A percentile compares a stretch with the other conserved stretches of the same genome.
Evolutionary conservation across 2,329 filamentous ascomycete genomes (phyloP).

Genomic region (Sclerotinia spermophila): DNA sequence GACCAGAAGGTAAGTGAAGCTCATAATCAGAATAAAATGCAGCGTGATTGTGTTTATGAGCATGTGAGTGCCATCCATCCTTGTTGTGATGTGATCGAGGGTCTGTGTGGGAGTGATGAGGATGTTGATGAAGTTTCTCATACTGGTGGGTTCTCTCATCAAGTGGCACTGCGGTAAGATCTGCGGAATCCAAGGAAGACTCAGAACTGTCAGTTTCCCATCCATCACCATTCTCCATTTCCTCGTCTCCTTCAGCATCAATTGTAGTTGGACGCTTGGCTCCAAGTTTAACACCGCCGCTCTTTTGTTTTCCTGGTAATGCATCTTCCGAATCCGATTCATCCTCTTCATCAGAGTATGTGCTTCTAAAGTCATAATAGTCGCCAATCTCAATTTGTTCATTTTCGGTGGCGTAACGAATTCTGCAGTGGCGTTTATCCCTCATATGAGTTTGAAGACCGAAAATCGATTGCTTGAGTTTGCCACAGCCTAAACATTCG

Average conservation of each 20-base stretch:
- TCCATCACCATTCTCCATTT: constrained; percentile 63
- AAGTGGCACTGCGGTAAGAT: constrained; percentile 74
- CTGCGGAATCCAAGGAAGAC: constrained; percentile 84
- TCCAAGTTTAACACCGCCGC: constrained; percentile 66
- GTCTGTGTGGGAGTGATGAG: constrained; percentile 71
- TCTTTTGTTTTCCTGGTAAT: constrained; percentile 45
- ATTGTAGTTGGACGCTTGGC: constrained; percentile 53
- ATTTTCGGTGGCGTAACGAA: constrained; percentile 82
- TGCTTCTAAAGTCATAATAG: constrained; percentile 94
- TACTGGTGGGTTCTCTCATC: constrained; percentile 69
- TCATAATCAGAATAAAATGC: constrained; percentile 92
- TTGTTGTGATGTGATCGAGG: constrained; percentile 68
- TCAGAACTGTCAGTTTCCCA: constrained; percentile 94
- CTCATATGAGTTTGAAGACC: constrained; percentile 96
- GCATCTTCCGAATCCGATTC: constrained; percentile 57
- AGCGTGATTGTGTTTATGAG: constrained; percentile 67
- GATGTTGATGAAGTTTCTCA: constrained; percentile 67
- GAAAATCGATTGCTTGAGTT: constrained; percentile 70
- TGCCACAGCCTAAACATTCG: constrained; percentile 86
- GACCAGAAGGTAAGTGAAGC: constrained; percentile 85
- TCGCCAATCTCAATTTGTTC: constrained; percentile 94
- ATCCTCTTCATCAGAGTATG: constrained; percentile 78
- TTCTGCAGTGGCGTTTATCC: constrained; percentile 94
- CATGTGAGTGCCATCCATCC: constrained; percentile 79
- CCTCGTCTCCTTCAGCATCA: constrained; percentile 52